Evolutionary conservation across 2,329 filamentous ascomycete genomes (phyloP).

Genomic region (Aspergillus glaucus): DNA sequence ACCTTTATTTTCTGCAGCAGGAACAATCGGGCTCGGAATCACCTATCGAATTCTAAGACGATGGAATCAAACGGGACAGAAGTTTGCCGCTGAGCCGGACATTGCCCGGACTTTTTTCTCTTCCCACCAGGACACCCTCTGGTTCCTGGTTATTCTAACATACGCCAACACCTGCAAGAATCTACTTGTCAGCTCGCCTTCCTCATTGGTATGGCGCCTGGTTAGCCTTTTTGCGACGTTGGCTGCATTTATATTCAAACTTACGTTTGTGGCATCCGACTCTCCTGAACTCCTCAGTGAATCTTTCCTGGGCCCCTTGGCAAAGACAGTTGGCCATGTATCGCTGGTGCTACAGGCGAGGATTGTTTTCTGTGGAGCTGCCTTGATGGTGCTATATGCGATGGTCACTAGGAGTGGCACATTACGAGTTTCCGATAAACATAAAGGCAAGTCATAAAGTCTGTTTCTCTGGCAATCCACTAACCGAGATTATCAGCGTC

Average conservation of each 20-base stretch:
- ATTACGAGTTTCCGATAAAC: background rate
- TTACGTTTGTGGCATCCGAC: constrained; percentile 80
- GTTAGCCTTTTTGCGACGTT: constrained; percentile 40
- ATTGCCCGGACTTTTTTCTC: constrained; percentile 68
- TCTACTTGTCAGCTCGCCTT: constrained; percentile 29
- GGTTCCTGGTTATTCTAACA: constrained; percentile 62
- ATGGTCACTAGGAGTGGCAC: constrained; percentile 12
- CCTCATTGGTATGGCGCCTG: constrained; percentile 17
- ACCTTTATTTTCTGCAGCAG: constrained; percentile 6
- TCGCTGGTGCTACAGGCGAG: constrained; percentile 47
- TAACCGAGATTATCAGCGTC: constrained; percentile 11
- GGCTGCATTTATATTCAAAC: constrained; percentile 73
- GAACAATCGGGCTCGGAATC: constrained; percentile 48
- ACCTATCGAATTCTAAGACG: constrained; percentile 62
- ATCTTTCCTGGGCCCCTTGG: constrained; percentile 27
- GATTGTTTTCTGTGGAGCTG: constrained; percentile 44
- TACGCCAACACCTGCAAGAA: constrained; percentile 57
- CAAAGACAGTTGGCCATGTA: constrained; percentile 32
- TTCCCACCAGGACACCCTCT: constrained; percentile 61
- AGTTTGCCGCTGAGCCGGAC: constrained; percentile 84
- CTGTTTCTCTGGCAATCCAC: constrained; percentile 1
- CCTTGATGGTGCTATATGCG: constrained; percentile 24
- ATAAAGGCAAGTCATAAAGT: constrained; percentile 12
- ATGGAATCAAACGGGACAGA: constrained; percentile 98
- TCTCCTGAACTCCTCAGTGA: constrained; percentile 68